Percentiles rank a stretch among this genome's conserved stretches.
These are phyloP conservation scores for Hypoxylon sp. DNA, from an alignment of 2,329 filamentous ascomycete species.

Conservation along the genomic window DNA sequence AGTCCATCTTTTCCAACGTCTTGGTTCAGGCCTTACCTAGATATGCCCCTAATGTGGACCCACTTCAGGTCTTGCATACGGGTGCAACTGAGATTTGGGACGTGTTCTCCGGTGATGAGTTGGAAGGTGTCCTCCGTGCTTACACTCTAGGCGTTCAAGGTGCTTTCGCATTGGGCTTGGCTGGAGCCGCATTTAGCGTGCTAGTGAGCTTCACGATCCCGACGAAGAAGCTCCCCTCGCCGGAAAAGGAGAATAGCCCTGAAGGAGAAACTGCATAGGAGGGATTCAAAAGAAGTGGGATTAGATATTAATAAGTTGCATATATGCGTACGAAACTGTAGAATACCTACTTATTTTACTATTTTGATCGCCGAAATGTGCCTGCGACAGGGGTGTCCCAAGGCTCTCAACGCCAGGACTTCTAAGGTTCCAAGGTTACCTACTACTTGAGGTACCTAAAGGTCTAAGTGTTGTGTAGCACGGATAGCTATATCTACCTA, in stretches of 20 bases:
- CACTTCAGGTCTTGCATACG: not conserved
- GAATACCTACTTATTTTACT: not conserved
- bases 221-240: not conserved
- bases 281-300: not conserved
- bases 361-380: not conserved
- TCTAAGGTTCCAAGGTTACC: not conserved
- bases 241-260: not conserved
- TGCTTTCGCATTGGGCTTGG: not conserved
- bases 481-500: too few relatives aligned
- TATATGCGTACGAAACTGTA: not conserved
- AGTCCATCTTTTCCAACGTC: not conserved
- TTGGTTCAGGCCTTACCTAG: not conserved
- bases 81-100: not conserved
- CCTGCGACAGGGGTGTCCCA: not conserved
- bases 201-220: not conserved
- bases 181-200: not conserved
- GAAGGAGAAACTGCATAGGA: not conserved
- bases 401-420: not conserved
- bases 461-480: too few relatives aligned
- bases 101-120: conserved; percentile 1
- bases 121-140: not conserved
- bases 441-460: too few relatives aligned
- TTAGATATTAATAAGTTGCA: not conserved
- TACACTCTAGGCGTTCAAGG: not conserved
- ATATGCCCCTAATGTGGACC: not conserved